Evolutionary conservation across 2,329 filamentous ascomycete genomes (phyloP), one percentile per base, ranked within the genome.

Genomic region (Phaeophleospora eucalypticola): DNA sequence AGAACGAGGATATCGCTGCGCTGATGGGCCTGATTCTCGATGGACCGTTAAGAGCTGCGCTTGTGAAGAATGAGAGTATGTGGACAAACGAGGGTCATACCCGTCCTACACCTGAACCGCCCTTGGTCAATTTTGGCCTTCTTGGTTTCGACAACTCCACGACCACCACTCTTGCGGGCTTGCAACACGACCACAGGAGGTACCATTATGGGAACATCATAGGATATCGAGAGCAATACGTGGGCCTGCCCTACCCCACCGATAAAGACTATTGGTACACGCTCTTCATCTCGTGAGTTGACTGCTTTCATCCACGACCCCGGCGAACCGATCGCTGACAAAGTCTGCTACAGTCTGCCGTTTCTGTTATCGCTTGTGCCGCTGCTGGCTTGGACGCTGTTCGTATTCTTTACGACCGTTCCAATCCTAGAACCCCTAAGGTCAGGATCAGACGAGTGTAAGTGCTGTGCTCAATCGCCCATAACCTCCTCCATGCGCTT

Each of bases 401-500:
- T 29, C 12, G 24, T 29, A 6, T 29, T 29, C 24, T 29, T 29
- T 6, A 29, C 24, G 6, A 12, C 24, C 7, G 24, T 29, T 12
- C 24, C 24, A 6, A 12, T 29, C 24, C 12, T 29, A n/a, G n/a
- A n/a, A n/a, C n/a, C n/a, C n/a, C n/a, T n/a, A n/a, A n/a, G n/a
- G n/a, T n/a, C n/a, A n/a, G n/a, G n/a, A n/a, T n/a, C n/a, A n/a
- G n/a, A n/a, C n/a, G n/a, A n/a, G n/a, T 29, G 9, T 37, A 17
- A 18, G 36, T 36, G 8, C 8, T 35, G 4, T 35, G 14, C 19
- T 54, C 49, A 59, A 12, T 57, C 54, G 3, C 58, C 61, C 58
- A 61, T 59, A 17, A 52, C 55, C 24, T 54, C 53, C 41, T 63
- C 56, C 43, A 65, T 53, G 24, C 58, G 50, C 43, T 52, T 37